Evolutionary conservation across 2,329 filamentous ascomycete genomes (phyloP).

Genomic region (Cytospora piceicola): DNA sequence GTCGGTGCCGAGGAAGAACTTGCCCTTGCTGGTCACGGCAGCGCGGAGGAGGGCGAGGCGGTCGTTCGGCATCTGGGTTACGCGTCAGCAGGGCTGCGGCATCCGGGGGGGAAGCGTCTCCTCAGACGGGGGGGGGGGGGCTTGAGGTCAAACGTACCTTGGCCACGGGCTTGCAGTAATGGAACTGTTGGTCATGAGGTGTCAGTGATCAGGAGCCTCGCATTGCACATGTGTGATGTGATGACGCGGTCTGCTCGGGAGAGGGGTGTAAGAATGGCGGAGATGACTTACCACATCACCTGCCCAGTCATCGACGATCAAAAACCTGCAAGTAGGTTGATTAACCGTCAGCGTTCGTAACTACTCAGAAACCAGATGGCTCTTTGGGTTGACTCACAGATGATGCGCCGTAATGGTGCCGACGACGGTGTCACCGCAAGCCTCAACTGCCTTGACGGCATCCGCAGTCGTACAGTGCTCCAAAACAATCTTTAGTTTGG

Average conservation of each 20-base stretch:
- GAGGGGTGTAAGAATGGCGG: neutral
- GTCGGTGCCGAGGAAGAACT: constrained; percentile 77
- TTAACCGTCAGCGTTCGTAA: neutral
- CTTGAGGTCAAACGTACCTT: constrained; percentile 46
- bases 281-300: constrained; percentile 54
- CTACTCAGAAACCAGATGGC: neutral
- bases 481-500: constrained; percentile 69
- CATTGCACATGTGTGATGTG: neutral
- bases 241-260: constrained; percentile 37
- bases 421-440: constrained; percentile 77
- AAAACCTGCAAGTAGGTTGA: constrained; percentile 39
- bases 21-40: constrained; percentile 59
- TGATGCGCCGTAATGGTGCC: constrained; percentile 87
- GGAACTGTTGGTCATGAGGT: constrained; percentile 50
- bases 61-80: constrained; percentile 54
- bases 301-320: constrained; percentile 72
- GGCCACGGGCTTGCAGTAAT: constrained; percentile 72
- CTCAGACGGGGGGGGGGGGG: no score
- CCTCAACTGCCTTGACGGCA: constrained; percentile 75
- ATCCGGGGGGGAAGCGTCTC: no score
- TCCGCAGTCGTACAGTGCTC: constrained; percentile 90
- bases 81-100: neutral
- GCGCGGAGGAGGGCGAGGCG: constrained; percentile 73
- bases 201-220: constrained; percentile 3
- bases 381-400: constrained; percentile 50